Base-by-base conservation (phyloP, 2,329 filamentous ascomycete genomes). In the Alternaria angustiovoidea region DNA sequence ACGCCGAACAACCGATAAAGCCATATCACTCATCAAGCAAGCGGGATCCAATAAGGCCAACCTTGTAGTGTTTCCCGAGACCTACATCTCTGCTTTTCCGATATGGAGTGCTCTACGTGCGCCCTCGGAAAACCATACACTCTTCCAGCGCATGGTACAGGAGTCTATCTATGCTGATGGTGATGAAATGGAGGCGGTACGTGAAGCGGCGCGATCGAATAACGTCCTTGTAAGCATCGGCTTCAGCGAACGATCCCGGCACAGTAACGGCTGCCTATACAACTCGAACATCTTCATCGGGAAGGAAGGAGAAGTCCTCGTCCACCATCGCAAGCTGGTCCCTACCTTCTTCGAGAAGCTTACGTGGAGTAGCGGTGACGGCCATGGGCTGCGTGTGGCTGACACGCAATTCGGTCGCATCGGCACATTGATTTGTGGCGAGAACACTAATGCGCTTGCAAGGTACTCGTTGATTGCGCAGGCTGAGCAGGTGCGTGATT, bases 301-400 rank as follows among this genome's bases (percentile, higher is more conserved):
- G 1, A 61, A 67, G 2, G 60, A 78, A 4, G 85, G 85, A 0
- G 67, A 82, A 3, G 74, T 86, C 1, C 58, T 84, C 2, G 79
- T 83, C 0, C 84, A 86, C 56, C 84, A 87, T 57, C 77, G 85
- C 1, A 87, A 87, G 56, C 69, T 87, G 1, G 78, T 85, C 69
- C 83, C 85, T 0, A 87, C 85, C 0, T 87, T 86, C 67, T 87
- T 82, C 59, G 86, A 87, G 72, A 87, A 86, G 63, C 64, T 87
- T 22, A 84, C 81, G 0, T 87, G 85, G 85, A 76, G 77, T 0
- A 80, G 80, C 2, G 85, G 85, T 0, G 85, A 87, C 64, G 85
- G 85, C 0, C 57, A 81, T 28, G 85, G 85, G 0, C 64, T 87
- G 4, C 74, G 72, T 1, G 80, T 86, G 0, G 80, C 81, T 0